phyloP scores from a whole-genome alignment of 805 yeast species.

The Metahyphopichia silvanorum region DNA sequence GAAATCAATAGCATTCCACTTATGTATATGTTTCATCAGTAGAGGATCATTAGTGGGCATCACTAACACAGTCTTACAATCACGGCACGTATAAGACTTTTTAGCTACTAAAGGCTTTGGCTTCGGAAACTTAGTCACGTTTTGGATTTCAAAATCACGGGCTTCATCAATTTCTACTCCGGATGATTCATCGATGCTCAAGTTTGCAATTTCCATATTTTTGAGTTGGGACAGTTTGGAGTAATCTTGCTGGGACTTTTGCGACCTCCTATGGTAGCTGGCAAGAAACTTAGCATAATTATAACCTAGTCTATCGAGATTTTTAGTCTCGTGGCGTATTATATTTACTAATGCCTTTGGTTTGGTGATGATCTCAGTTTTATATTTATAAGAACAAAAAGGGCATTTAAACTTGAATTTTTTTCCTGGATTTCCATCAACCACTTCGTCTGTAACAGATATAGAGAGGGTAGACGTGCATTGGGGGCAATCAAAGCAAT shows the following conservation, averaged over 20 bases:
- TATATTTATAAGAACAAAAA: constrained; percentile 30
- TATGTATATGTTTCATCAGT: constrained; percentile 25
- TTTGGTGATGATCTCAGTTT: constrained; percentile 33
- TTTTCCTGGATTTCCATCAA: constrained; percentile 23
- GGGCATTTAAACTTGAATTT: constrained; percentile 37
- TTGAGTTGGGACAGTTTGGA: no score
- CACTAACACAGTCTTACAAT: constrained; percentile 24
- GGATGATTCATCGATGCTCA: no score
- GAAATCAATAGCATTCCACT: constrained; percentile 32
- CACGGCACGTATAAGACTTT: constrained; percentile 21
- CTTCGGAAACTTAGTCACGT: constrained; percentile 14
- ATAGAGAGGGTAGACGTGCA: constrained; percentile 28
- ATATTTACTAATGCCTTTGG: constrained; percentile 37
- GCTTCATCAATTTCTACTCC: no score
- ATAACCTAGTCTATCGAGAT: no score
- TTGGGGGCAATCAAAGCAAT: constrained; percentile 38
- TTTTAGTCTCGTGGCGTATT: constrained; percentile 10
- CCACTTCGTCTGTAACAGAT: constrained; percentile 9
- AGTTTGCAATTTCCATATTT: no score
- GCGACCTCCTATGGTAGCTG: no score
- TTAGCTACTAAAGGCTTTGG: constrained; percentile 24
- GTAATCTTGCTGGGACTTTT: no score
- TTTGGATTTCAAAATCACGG: constrained; percentile 7
- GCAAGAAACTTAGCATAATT: no score
- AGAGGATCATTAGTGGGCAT: constrained; percentile 23